phyloP scores from a whole-genome alignment of 163 green algal genomes.

The Scenedesmus sp. region DNA sequence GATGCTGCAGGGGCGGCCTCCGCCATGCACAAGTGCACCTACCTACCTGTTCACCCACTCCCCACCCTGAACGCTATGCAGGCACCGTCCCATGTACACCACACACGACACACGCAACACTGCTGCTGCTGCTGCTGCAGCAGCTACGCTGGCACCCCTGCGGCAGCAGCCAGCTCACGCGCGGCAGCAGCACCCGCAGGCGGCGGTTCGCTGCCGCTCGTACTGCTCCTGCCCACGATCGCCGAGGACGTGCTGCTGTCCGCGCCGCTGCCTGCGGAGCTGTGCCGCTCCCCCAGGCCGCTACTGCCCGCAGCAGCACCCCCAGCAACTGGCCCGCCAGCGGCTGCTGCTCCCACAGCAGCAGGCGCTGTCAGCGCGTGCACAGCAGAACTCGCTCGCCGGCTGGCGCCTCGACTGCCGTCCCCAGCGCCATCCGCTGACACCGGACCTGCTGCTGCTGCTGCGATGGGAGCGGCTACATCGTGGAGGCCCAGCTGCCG shows the following conservation, averaged over 20 bases:
- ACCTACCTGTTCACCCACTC: background rate
- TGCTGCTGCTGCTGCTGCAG: background rate
- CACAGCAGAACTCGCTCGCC: background rate
- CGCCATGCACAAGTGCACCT: background rate
- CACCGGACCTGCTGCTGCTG: background rate
- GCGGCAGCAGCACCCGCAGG: constrained; percentile 1
- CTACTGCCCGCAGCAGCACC: background rate
- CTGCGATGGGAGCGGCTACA: background rate
- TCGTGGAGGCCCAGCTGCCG: constrained; percentile 3
- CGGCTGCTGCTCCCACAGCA: background rate
- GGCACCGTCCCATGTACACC: background rate
- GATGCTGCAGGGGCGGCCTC: background rate
- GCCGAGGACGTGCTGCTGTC: background rate
- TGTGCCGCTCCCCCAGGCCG: background rate
- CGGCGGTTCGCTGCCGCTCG: background rate
- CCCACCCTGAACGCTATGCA: background rate
- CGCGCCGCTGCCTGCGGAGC: background rate
- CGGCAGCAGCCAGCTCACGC: background rate
- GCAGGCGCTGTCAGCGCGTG: background rate
- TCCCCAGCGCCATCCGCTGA: background rate
- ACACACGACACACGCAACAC: background rate
- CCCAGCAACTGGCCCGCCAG: background rate
- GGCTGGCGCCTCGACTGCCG: background rate
- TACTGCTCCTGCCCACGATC: background rate
- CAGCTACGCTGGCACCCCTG: background rate